These are phyloP conservation scores for Lactarius vividus DNA, from an alignment of 768 basidiomycete species.

Conservation along the genomic window DNA sequence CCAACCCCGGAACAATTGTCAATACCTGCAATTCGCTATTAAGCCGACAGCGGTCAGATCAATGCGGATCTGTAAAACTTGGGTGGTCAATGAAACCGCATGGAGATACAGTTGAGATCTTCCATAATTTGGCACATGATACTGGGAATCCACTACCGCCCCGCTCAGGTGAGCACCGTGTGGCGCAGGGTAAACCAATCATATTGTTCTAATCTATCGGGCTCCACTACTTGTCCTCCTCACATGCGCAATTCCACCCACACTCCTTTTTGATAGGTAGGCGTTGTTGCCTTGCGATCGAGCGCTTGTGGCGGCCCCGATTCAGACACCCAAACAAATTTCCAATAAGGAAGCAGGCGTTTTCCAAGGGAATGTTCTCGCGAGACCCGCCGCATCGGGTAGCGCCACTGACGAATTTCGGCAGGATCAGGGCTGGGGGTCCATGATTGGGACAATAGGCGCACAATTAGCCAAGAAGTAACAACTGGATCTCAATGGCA, in stretches of 20 bases:
- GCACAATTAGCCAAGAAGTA: not conserved
- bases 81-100: not conserved
- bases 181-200: not conserved
- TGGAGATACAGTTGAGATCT: not conserved
- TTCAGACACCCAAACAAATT: not conserved
- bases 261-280: not conserved
- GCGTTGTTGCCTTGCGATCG: not conserved
- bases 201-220: not conserved
- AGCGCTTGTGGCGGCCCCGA: not conserved
- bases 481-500: slow-evolving; percentile 10
- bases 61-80: not conserved
- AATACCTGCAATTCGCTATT: not conserved
- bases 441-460: not conserved
- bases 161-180: not conserved
- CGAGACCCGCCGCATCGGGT: not conserved
- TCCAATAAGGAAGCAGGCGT: not conserved
- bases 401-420: not conserved
- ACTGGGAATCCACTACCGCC: not conserved
- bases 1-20: not conserved
- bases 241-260: not conserved
- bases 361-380: not conserved
- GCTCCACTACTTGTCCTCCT: not conserved
- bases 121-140: not conserved
- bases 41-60: not conserved
- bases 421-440: not conserved